These are phyloP conservation scores for Penicillium coprophilum DNA, from an alignment of 495 filamentous ascomycete species.

Conservation along the genomic window DNA sequence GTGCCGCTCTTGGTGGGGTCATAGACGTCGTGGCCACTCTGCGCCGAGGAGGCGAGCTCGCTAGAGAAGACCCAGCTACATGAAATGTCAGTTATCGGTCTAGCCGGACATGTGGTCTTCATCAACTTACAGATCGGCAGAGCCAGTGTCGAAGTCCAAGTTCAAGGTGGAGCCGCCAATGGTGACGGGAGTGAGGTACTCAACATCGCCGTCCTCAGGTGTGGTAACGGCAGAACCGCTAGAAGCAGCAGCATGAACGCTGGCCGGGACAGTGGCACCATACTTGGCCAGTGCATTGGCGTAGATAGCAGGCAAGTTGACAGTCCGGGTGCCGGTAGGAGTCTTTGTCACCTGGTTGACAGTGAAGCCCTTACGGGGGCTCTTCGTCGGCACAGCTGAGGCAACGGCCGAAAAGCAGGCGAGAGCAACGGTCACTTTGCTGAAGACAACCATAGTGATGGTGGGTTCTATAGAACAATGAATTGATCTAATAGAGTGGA, in stretches of 20 bases:
- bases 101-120: neutral
- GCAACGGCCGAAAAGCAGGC: constrained; percentile 34
- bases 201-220: constrained; percentile 57
- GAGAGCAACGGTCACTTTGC: constrained; percentile 34
- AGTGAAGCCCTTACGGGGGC: constrained; percentile 38
- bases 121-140: constrained; percentile 65
- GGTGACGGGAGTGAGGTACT: constrained; percentile 67
- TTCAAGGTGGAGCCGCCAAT: constrained; percentile 63
- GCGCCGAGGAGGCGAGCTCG: constrained; percentile 44
- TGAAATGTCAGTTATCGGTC: constrained; percentile 8
- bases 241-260: constrained; percentile 45
- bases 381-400: constrained; percentile 34
- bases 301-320: constrained; percentile 45
- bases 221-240: constrained; percentile 51
- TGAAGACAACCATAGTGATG: constrained; percentile 46
- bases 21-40: constrained; percentile 63
- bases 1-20: constrained; percentile 51
- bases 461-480: constrained; percentile 23
- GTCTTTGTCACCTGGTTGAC: constrained; percentile 37
- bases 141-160: constrained; percentile 75
- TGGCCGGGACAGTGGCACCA: constrained; percentile 38
- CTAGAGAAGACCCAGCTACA: constrained; percentile 55
- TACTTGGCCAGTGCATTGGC: constrained; percentile 47
- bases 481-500: constrained; percentile 12
- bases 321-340: constrained; percentile 28